phyloP scores from a whole-genome alignment of 2,329 filamentous ascomycete species.

The Pseudogymnoascus sp. region DNA sequence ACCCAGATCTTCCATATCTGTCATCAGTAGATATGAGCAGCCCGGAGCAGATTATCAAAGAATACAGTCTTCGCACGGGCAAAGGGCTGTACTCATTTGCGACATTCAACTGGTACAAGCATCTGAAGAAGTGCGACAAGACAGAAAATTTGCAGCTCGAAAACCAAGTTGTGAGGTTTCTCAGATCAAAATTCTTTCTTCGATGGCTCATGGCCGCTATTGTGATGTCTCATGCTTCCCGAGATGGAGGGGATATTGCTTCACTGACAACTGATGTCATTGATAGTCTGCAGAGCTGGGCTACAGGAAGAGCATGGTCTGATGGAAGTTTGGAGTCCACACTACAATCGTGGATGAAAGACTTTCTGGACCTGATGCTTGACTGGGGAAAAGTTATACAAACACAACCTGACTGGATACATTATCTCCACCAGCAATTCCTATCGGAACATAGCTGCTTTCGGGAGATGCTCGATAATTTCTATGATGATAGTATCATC shows the following conservation, averaged over 20 bases:
- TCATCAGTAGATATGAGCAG: background rate
- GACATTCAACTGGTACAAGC: slow-evolving; percentile 10
- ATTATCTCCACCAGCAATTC: slow-evolving; percentile 9
- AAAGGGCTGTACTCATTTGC: slow-evolving; percentile 7
- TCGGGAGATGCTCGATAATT: background rate
- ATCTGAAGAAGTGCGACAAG: slow-evolving; percentile 4
- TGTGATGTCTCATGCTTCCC: background rate
- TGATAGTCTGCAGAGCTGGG: slow-evolving; percentile 7
- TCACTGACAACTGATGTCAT: slow-evolving; percentile 6
- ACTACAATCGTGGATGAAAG: background rate
- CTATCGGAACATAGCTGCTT: background rate
- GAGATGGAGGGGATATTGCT: background rate
- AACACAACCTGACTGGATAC: background rate
- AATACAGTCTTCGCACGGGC: background rate
- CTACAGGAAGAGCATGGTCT: background rate
- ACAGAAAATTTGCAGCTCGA: background rate
- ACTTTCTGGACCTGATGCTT: slow-evolving; percentile 9
- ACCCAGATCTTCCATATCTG: slow-evolving; percentile 3
- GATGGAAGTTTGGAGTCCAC: background rate
- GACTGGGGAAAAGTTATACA: slow-evolving; percentile 9
- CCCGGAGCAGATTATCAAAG: background rate
- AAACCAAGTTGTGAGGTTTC: slow-evolving; percentile 1
- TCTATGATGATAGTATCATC: background rate
- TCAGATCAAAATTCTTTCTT: background rate
- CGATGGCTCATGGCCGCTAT: slow-evolving; percentile 6